A percentile compares a stretch with the other conserved stretches of the same genome.
phyloP scores from a whole-genome alignment of 2,329 filamentous ascomycete genomes.

The Metarhizium album region DNA sequence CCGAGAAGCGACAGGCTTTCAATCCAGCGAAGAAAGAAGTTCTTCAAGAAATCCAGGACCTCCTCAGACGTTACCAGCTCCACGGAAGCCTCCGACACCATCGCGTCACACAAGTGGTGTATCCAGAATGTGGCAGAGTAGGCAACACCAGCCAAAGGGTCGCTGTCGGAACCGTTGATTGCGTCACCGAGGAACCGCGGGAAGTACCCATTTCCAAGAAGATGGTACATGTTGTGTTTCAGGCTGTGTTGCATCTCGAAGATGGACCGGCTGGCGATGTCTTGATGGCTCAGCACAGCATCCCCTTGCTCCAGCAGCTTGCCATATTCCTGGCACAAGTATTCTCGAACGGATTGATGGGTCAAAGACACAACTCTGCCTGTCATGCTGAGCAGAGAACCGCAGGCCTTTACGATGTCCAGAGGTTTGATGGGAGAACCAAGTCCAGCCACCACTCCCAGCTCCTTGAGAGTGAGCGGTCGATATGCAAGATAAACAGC shows the following conservation, averaged over 20 bases:
- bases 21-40: slow-evolving; percentile 11
- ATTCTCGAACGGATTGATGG: slow-evolving; percentile 34
- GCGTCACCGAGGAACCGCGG: slow-evolving; percentile 11
- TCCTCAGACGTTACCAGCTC: slow-evolving; percentile 12
- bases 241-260: slow-evolving; percentile 22
- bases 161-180: slow-evolving; percentile 6
- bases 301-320: slow-evolving; percentile 20
- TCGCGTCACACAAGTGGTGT: slow-evolving; percentile 17
- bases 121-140: slow-evolving; percentile 24
- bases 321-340: slow-evolving; percentile 13
- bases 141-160: slow-evolving; percentile 11
- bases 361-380: slow-evolving; percentile 24
- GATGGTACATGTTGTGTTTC: slow-evolving; percentile 23
- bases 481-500: slow-evolving; percentile 19
- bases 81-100: background rate
- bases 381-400: slow-evolving; percentile 25
- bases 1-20: slow-evolving; percentile 10
- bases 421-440: slow-evolving; percentile 9
- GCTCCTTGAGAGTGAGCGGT: slow-evolving; percentile 24
- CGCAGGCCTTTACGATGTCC: slow-evolving; percentile 21
- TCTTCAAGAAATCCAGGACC: slow-evolving; percentile 10
- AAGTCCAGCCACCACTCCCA: slow-evolving; percentile 15
- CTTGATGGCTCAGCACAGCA: slow-evolving; percentile 15
- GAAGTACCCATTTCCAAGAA: slow-evolving; percentile 14
- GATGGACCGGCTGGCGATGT: slow-evolving; percentile 22